phyloP scores from a whole-genome alignment of 306 rosid species.

The Elaeagnus macrophylla region DNA sequence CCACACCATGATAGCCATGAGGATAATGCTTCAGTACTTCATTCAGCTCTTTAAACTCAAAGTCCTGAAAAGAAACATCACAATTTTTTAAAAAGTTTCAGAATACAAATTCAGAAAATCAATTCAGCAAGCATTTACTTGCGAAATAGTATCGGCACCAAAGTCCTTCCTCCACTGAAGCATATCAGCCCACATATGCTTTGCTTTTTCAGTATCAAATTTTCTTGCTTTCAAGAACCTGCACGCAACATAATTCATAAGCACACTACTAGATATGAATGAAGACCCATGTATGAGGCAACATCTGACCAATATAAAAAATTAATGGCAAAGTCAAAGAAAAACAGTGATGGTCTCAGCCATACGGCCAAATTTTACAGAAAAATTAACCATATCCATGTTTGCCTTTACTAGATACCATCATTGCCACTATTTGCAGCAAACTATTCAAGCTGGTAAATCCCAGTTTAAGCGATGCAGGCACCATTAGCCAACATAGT shows the following conservation, averaged over 20 bases:
- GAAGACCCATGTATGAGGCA: too few relatives aligned
- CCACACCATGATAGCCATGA: conserved; percentile 93
- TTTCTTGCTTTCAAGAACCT: conserved; percentile 95
- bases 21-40: conserved; percentile 80
- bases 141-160: conserved; percentile 64
- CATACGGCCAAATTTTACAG: too few relatives aligned
- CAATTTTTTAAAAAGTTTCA: conserved; percentile 6
- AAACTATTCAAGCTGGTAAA: too few relatives aligned
- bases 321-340: too few relatives aligned
- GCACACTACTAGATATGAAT: neutral
- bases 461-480: too few relatives aligned
- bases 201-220: conserved; percentile 79
- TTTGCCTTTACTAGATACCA: too few relatives aligned
- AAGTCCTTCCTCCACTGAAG: conserved; percentile 88
- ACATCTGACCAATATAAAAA: too few relatives aligned
- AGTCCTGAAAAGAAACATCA: conserved; percentile 47
- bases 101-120: conserved; percentile 9
- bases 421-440: too few relatives aligned
- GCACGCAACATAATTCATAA: conserved; percentile 13
- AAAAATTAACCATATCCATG: too few relatives aligned
- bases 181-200: conserved; percentile 98
- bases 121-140: conserved; percentile 33
- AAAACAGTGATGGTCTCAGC: too few relatives aligned
- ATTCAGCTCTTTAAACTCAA: conserved; percentile 62
- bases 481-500: too few relatives aligned